Percentiles rank a stretch among this genome's conserved stretches.
Evolutionary conservation across 305 asterid species (phyloP).

Genomic region (Fraxinus floribunda): DNA sequence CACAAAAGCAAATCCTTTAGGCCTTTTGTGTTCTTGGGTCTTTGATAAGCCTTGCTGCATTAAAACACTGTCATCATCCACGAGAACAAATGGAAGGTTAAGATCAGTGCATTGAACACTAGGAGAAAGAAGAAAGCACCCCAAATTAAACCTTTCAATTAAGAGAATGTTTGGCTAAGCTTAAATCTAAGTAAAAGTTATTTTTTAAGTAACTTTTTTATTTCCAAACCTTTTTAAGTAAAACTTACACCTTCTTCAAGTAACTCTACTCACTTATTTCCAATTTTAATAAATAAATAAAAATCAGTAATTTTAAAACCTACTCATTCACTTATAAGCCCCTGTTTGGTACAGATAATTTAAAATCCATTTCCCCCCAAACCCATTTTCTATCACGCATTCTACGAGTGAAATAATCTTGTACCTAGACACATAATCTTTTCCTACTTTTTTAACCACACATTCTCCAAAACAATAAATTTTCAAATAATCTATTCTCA

Average conservation of each 20-base stretch:
- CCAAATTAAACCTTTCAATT: background rate
- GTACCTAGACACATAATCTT: background rate
- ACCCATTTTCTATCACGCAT: background rate
- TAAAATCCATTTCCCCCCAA: background rate
- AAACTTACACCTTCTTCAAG: background rate
- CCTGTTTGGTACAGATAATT: background rate
- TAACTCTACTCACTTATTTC: background rate
- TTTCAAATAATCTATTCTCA: background rate
- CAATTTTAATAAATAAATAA: background rate
- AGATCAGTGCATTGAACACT: conserved; percentile 8
- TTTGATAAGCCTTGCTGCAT: conserved; percentile 64
- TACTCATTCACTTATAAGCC: background rate
- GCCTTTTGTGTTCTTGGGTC: conserved; percentile 66
- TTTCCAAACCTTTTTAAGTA: background rate
- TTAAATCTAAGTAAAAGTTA: background rate
- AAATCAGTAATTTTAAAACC: background rate
- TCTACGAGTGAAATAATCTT: background rate
- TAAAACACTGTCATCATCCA: background rate
- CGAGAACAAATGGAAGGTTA: background rate
- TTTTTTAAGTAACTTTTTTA: background rate
- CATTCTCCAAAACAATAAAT: background rate
- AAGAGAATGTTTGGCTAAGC: background rate
- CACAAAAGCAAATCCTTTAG: conserved; percentile 79
- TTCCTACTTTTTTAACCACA: background rate
- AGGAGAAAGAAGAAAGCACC: background rate